These are phyloP conservation scores for Salicornia ramosissima DNA, from an alignment of 148 eudicot species.

Conservation along the genomic window DNA sequence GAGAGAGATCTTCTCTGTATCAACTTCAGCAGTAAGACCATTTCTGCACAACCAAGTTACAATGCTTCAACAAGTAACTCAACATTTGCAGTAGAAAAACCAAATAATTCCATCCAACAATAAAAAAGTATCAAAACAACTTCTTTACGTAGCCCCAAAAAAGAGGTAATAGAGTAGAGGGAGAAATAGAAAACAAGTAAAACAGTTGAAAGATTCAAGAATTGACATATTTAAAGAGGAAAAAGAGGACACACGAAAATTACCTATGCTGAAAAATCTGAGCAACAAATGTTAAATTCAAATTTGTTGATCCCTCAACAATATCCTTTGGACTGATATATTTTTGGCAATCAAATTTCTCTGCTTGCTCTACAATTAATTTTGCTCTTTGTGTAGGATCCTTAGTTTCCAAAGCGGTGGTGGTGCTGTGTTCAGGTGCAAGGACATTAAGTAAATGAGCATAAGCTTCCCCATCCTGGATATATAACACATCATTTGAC, in stretches of 20 bases:
- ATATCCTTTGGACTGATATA: constrained; percentile 75
- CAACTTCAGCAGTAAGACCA: constrained; percentile 48
- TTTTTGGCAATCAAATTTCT: constrained; percentile 63
- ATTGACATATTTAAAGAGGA: neutral
- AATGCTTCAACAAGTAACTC: neutral
- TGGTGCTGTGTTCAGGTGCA: constrained; percentile 66
- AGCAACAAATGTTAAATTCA: constrained; percentile 83
- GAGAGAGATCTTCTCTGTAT: constrained; percentile 51
- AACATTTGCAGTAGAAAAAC: neutral
- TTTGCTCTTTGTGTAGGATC: constrained; percentile 76
- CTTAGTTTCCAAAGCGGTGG: constrained; percentile 43
- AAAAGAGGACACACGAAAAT: neutral
- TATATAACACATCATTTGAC: neutral
- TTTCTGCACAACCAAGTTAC: constrained; percentile 44
- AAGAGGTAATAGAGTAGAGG: neutral
- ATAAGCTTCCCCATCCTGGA: constrained; percentile 88
- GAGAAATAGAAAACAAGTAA: neutral
- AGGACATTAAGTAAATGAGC: constrained; percentile 81
- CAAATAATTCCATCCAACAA: neutral
- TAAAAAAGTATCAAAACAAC: neutral
- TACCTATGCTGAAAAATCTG: constrained; percentile 83
- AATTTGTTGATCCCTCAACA: constrained; percentile 73
- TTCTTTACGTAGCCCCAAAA: neutral
- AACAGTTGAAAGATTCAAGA: neutral
- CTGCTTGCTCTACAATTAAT: constrained; percentile 71